These are phyloP conservation scores for Phytophthora sp. DNA, from an alignment of 352 stramenopile genomes.

Conservation along the genomic window DNA sequence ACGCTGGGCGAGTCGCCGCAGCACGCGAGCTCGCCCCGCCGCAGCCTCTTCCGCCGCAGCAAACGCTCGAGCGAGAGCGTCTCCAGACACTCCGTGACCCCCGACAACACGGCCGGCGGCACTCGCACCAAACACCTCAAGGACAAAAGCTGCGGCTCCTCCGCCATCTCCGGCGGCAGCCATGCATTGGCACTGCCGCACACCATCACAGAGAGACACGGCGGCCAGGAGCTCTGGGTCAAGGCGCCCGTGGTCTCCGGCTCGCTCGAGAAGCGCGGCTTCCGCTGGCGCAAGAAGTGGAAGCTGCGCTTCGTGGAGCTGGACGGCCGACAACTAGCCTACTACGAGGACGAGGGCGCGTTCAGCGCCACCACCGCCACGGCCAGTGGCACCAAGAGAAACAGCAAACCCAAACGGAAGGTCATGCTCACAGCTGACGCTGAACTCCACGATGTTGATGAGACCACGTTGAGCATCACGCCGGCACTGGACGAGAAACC, in stretches of 20 bases:
- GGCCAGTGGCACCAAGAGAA: slow-evolving; percentile 16
- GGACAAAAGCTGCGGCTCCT: not conserved
- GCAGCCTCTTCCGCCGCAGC: slow-evolving; percentile 30
- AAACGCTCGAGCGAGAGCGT: slow-evolving; percentile 16
- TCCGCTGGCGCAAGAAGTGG: slow-evolving; percentile 83
- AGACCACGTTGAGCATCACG: slow-evolving; percentile 56
- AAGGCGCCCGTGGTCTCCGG: slow-evolving; percentile 73
- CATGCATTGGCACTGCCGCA: slow-evolving; percentile 56
- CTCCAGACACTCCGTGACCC: slow-evolving; percentile 7
- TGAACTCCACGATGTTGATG: slow-evolving; percentile 58
- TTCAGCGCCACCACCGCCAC: slow-evolving; percentile 24
- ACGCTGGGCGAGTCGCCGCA: slow-evolving; percentile 30
- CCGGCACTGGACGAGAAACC: slow-evolving; percentile 57
- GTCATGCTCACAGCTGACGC: slow-evolving; percentile 70
- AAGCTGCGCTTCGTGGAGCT: slow-evolving; percentile 76
- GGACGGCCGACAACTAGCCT: slow-evolving; percentile 73
- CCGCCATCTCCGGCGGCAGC: not conserved
- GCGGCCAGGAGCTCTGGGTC: slow-evolving; percentile 75
- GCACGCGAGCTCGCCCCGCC: slow-evolving; percentile 11
- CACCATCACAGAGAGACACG: slow-evolving; percentile 79
- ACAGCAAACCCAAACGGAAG: slow-evolving; percentile 44
- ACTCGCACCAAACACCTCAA: slow-evolving; percentile 17
- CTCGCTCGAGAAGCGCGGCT: slow-evolving; percentile 76
- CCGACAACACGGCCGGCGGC: slow-evolving; percentile 3
- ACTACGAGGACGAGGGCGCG: slow-evolving; percentile 48